Base-by-base conservation (phyloP, 148 eudicot genomes). In the Linanthus parryae region DNA sequence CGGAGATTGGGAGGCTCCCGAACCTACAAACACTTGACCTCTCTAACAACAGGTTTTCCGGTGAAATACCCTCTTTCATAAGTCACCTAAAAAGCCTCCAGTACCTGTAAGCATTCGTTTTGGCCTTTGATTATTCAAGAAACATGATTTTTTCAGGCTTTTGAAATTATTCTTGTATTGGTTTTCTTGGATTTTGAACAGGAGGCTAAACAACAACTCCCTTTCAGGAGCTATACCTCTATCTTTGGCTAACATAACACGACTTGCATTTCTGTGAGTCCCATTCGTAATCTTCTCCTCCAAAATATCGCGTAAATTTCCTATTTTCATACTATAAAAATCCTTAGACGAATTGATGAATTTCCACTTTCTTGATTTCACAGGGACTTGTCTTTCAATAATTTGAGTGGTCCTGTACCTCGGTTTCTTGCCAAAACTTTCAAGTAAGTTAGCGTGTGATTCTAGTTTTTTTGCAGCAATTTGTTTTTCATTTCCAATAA, bases 351-450 rank as follows among this genome's bases (percentile, higher is more conserved):
- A n/a, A 14, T 24, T 46, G 24, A 15, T 46, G 51, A 2, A 5
- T 13, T 14, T n/a, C 7, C 6, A 14, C 9, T 34, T n/a, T 20
- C 6, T 18, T 42, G 16, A 34, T 69, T 49, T 70, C 66, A 7
- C 56, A 92, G 98, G 72, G 98, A 92, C 69, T 59, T 92, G 73
- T 84, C 96, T 64, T 81, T 71, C 80, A 92, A 92, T 57, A 77
- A 87, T 71, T 67, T 92, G 73, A 92, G 81, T 67, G 98, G 85
- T 52, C 96, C 98, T 50, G 81, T 87, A 17, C 96, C 98, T 57
- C 73, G 75, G 60, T 70, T 86, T 67, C 73, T 58, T 48, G 82
- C 87, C 19, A 92, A 83, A 68, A 81, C 94, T 61, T 81, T 83
- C 79, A 92, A 71, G 98, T 92, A 56, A 66, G 77, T 48, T 45